These are phyloP conservation scores for Pythium aristosporum DNA, from an alignment of 352 stramenopile genomes.

Conservation along the genomic window DNA sequence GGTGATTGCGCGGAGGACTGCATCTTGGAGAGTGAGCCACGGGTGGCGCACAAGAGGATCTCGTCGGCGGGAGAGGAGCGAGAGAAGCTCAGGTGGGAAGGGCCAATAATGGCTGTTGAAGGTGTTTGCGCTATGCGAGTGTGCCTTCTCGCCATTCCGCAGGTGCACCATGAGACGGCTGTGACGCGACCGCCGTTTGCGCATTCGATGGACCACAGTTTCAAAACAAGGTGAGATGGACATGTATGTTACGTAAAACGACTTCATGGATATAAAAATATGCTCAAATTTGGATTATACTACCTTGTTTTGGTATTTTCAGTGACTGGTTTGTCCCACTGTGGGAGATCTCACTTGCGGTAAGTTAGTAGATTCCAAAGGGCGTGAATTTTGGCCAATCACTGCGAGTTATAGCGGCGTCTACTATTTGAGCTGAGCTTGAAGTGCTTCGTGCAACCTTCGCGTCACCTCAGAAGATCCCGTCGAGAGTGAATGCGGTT, in stretches of 20 bases:
- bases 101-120: not conserved
- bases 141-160: conserved; percentile 5
- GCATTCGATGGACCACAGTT: conserved; percentile 4
- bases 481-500: not conserved
- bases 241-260: not conserved
- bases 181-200: conserved; percentile 25
- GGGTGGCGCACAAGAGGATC: too few relatives aligned
- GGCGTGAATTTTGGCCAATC: conserved; percentile 5
- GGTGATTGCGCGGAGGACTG: conserved; percentile 19
- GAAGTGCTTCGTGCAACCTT: conserved; percentile 38
- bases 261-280: too few relatives aligned
- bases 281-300: too few relatives aligned
- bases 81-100: not conserved
- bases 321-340: not conserved
- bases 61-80: not conserved
- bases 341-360: conserved; percentile 7
- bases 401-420: not conserved
- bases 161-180: not conserved
- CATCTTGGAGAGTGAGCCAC: conserved; percentile 27
- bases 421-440: conserved; percentile 17
- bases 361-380: conserved; percentile 9
- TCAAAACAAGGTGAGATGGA: conserved; percentile 4
- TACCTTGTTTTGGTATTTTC: conserved; percentile 11
- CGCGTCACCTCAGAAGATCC: conserved; percentile 9
- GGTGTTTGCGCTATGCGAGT: conserved; percentile 26